These are phyloP conservation scores for Erigeron canadensis DNA, from an alignment of 129 eudicot genomes.

Conservation along the genomic window DNA sequence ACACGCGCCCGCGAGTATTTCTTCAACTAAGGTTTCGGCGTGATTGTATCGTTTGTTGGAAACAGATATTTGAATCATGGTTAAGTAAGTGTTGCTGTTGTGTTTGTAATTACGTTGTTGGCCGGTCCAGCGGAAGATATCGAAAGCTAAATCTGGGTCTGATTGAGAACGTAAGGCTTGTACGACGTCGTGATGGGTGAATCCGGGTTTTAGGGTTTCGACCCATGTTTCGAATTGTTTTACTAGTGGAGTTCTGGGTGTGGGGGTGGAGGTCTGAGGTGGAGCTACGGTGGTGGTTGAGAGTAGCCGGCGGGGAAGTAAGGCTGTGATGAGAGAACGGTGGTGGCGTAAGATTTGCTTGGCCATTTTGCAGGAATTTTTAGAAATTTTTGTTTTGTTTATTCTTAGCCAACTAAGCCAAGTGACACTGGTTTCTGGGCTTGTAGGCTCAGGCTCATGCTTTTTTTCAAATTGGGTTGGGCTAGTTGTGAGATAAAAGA, in stretches of 20 bases:
- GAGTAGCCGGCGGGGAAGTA: constrained; percentile 26
- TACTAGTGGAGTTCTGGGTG: constrained; percentile 51
- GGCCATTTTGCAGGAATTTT: constrained; percentile 13
- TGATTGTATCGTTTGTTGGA: constrained; percentile 49
- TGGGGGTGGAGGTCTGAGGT: constrained; percentile 10
- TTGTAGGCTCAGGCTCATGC: not conserved
- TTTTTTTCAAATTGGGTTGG: not conserved
- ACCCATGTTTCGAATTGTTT: constrained; percentile 73
- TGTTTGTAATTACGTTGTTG: constrained; percentile 79
- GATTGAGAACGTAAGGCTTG: constrained; percentile 65
- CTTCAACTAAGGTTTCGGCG: constrained; percentile 71
- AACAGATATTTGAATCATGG: constrained; percentile 58
- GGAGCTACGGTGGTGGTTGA: constrained; percentile 26
- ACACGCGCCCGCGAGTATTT: constrained; percentile 79
- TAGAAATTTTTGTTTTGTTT: not conserved
- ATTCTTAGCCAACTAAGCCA: not conserved
- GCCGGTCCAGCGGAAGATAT: constrained; percentile 91
- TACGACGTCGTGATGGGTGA: constrained; percentile 58
- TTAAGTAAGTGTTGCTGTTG: constrained; percentile 62
- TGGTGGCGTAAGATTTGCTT: constrained; percentile 5
- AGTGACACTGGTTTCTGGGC: not conserved
- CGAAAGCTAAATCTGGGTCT: constrained; percentile 82
- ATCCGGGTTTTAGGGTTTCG: constrained; percentile 58
- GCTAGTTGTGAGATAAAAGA: not conserved
- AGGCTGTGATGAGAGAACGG: constrained; percentile 25